Conservation (phyloP, 1,284 basidiomycete species). For the Apiotrichum akiyoshidainum region DNA sequence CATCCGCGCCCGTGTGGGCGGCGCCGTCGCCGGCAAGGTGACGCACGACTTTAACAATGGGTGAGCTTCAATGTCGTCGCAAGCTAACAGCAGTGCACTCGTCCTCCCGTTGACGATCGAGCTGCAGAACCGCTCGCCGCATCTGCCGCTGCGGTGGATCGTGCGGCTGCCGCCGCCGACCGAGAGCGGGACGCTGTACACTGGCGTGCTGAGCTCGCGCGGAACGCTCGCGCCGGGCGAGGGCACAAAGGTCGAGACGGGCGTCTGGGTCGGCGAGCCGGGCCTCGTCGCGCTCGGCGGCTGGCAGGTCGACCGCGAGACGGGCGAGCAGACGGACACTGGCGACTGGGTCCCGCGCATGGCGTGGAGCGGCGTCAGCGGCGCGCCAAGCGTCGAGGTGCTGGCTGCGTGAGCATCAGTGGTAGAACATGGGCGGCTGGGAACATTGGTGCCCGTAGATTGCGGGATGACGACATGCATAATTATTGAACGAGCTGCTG, state of each 20-base stretch:
- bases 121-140: constrained; percentile 59
- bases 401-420: constrained; percentile 1
- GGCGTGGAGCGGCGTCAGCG: constrained; percentile 7
- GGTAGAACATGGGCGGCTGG: too few species aligned
- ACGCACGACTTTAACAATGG: constrained; percentile 65
- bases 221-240: constrained; percentile 28
- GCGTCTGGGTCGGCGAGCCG: constrained; percentile 30
- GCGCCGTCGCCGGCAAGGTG: constrained; percentile 39
- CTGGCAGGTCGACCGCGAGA: constrained; percentile 29
- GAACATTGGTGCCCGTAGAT: too few species aligned
- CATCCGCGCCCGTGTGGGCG: constrained; percentile 22
- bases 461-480: neutral
- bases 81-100: constrained; percentile 56
- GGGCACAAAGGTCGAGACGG: constrained; percentile 9
- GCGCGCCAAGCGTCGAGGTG: constrained; percentile 2
- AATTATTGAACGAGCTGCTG: neutral
- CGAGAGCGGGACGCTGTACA: constrained; percentile 16
- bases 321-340: constrained; percentile 5
- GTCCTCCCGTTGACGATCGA: constrained; percentile 58
- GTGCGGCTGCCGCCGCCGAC: constrained; percentile 27
- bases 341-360: constrained; percentile 4
- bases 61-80: constrained; percentile 52
- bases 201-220: constrained; percentile 25
- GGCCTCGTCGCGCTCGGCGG: constrained; percentile 29
- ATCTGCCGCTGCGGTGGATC: constrained; percentile 31